Percentiles rank a stretch among this genome's conserved stretches.
Conservation (phyloP, 2,329 filamentous ascomycete genomes). For the Colletotrichum nymphaeae region DNA sequence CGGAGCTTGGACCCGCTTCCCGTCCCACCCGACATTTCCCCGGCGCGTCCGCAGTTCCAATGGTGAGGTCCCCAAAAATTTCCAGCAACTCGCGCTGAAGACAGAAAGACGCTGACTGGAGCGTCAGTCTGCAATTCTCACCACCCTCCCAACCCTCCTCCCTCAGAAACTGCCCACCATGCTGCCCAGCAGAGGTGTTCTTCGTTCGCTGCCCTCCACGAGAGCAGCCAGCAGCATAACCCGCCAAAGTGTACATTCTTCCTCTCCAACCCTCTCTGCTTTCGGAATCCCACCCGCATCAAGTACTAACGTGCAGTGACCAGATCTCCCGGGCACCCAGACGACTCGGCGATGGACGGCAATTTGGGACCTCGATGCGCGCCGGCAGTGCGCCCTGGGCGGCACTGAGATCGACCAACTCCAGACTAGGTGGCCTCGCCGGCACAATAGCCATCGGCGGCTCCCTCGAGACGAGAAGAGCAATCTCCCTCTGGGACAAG, state of each 20-base stretch:
- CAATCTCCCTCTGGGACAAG: constrained; percentile 35
- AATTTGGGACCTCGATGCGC: constrained; percentile 46
- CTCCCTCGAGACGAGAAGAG: constrained; percentile 29
- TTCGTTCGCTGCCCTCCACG: constrained; percentile 50
- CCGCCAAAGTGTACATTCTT: constrained; percentile 43
- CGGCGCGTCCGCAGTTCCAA: constrained; percentile 39
- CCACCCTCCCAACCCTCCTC: constrained; percentile 33
- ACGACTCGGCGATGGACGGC: constrained; percentile 48
- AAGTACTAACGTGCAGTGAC: constrained; percentile 6
- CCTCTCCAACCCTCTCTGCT: background rate
- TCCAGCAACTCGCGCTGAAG: constrained; percentile 28
- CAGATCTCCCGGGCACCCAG: constrained; percentile 40
- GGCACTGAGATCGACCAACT: constrained; percentile 13
- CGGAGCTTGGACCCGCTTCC: constrained; percentile 28
- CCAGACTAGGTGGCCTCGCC: constrained; percentile 18
- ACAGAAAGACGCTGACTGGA: constrained; percentile 1
- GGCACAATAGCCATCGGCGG: constrained; percentile 46
- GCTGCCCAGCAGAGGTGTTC: constrained; percentile 59
- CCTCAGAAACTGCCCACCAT: constrained; percentile 45
- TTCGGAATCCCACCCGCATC: background rate
- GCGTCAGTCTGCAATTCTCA: constrained; percentile 24
- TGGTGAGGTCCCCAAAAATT: constrained; percentile 43
- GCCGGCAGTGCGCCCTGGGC: constrained; percentile 18
- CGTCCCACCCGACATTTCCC: constrained; percentile 49
- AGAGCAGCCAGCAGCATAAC: constrained; percentile 41